Evolutionary conservation across 2,329 filamentous ascomycete genomes (phyloP), one percentile per base, ranked within the genome.

Genomic region (Blastomyces emzantsi): DNA sequence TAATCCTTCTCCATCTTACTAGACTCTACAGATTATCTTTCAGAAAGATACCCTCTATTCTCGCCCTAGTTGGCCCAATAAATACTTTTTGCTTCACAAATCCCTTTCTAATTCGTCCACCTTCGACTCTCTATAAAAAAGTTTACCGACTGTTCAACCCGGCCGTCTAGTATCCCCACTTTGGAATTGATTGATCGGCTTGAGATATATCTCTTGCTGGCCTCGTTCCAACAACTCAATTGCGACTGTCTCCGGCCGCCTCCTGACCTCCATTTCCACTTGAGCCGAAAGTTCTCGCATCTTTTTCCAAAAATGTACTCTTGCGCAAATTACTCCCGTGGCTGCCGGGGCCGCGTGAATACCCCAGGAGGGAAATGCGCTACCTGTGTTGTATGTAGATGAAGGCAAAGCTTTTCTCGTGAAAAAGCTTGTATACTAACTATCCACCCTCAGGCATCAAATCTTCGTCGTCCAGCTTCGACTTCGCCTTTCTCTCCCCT

Each of bases 301-400:
- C 13, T 30, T n/a, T 7, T 17, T 33, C 15, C 13, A 17, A 22
- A 54, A 62, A 80, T 80, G 78, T 80, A 75, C 72, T 80, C 78
- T 39, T 80, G 78, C 72, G 73, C 73, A 64, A 80, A 80, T 67
- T 78, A 79, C 64, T 76, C 77, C 63, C 77, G 78, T 60, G 78
- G 78, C 57, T 80, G 78, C 72, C 77, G 78, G 63, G 78, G 78
- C 65, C 77, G 78, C 64, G 76, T 74, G 65, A 79, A 79, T 67
- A 70, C 71, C 47, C 68, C 72, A 60, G 77, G 77, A 59, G 74
- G 72, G 43, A 79, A 77, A 68, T 80, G 78, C 68, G 66, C 72
- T 45, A 77, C 79, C 67, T 80, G 78, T 66, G 70, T 75, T 66
- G 78, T 80, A 75, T 65, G 78, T 76, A 36, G 33, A 36, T 36